A percentile compares a stretch with the other conserved stretches of the same genome.
phyloP scores from a whole-genome alignment of 768 basidiomycete species.

The Lentinula raphanica region DNA sequence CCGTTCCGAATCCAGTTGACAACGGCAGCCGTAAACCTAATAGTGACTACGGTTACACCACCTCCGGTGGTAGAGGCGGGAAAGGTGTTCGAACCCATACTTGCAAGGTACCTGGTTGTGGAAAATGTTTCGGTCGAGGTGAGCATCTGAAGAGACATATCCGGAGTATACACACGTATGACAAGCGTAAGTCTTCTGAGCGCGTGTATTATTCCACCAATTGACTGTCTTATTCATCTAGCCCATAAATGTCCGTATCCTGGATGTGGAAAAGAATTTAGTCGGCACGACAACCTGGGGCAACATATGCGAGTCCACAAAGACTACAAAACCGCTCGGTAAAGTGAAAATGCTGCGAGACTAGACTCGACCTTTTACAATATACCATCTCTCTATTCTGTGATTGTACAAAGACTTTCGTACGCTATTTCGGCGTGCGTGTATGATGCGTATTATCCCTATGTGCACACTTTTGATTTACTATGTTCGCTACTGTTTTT shows the following conservation, averaged over 20 bases:
- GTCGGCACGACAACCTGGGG: conserved; percentile 73
- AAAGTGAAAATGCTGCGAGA: neutral
- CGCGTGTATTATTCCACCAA: conserved; percentile 9
- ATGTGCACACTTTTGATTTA: no score
- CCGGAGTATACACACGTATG: conserved; percentile 84
- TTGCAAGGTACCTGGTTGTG: conserved; percentile 78
- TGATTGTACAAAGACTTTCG: no score
- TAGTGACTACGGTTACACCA: conserved; percentile 17
- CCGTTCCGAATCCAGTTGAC: neutral
- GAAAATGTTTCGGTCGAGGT: conserved; percentile 81
- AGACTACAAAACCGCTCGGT: conserved; percentile 16
- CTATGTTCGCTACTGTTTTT: neutral
- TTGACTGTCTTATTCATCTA: conserved; percentile 21
- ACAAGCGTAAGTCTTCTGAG: conserved; percentile 67
- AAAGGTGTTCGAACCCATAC: conserved; percentile 52
- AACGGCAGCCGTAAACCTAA: neutral
- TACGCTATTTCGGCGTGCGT: no score
- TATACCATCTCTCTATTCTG: neutral
- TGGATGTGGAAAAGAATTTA: conserved; percentile 68
- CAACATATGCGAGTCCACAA: conserved; percentile 77
- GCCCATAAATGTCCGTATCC: conserved; percentile 70
- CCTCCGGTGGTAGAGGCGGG: conserved; percentile 24
- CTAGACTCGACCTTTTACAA: neutral
- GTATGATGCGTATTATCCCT: no score
- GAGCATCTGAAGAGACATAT: conserved; percentile 91